Evolutionary conservation across 345 rosid genomes (phyloP).

Genomic region (Raphanus raphanistrum): DNA sequence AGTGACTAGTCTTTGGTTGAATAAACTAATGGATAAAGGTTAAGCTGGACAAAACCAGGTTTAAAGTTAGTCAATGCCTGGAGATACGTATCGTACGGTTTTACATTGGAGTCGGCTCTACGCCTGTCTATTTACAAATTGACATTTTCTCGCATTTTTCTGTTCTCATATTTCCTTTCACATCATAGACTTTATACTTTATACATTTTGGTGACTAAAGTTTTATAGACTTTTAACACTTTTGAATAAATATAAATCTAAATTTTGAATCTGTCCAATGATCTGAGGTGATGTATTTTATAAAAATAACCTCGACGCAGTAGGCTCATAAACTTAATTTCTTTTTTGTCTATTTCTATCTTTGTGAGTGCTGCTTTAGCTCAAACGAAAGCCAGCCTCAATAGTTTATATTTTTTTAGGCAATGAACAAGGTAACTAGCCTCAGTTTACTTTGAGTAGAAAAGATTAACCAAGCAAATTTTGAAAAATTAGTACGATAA

Average conservation of each 20-base stretch:
- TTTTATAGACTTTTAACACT: neutral
- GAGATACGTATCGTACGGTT: conserved; percentile 33
- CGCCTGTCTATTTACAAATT: conserved; percentile 15
- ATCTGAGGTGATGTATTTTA: neutral
- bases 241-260: neutral
- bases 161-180: neutral
- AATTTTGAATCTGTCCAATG: neutral
- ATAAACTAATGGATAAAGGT: neutral
- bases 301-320: neutral
- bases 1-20: neutral
- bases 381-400: neutral
- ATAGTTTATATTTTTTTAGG: neutral
- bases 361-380: neutral
- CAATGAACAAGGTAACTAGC: neutral
- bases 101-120: conserved; percentile 19
- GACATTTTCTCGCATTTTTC: neutral
- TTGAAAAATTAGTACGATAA: neutral
- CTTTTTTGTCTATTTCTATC: neutral
- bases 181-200: neutral
- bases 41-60: conserved; percentile 8
- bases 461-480: too few species aligned
- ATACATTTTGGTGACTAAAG: neutral
- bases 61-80: conserved; percentile 30
- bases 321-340: neutral
- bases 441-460: too few species aligned